Percentiles rank a stretch among this genome's conserved stretches.
Evolutionary conservation across 257 asterid species (phyloP).

Genomic region (Jasminum sambac): DNA sequence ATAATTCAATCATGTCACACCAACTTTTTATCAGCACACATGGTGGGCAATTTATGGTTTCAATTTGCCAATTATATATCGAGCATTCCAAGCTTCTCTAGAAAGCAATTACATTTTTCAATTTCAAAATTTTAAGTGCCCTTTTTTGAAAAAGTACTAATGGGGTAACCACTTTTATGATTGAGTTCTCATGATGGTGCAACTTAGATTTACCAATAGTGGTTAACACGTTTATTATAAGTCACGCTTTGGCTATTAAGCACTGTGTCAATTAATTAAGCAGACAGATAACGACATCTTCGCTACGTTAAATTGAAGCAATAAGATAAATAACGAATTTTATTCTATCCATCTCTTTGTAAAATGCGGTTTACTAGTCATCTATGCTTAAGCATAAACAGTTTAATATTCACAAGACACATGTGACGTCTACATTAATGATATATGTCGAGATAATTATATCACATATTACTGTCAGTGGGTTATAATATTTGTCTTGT

Average conservation of each 20-base stretch:
- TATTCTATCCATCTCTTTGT: background rate
- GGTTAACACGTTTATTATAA: background rate
- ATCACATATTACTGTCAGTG: no score
- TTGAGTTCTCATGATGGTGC: slow-evolving; percentile 22
- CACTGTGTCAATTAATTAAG: background rate
- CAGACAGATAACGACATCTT: background rate
- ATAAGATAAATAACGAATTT: background rate
- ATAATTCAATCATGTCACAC: slow-evolving; percentile 23
- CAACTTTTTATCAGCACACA: slow-evolving; percentile 38
- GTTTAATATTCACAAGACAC: no score
- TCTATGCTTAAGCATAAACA: no score
- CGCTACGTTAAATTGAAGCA: background rate
- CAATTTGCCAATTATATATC: slow-evolving; percentile 23
- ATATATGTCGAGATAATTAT: no score
- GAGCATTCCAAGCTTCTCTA: slow-evolving; percentile 2
- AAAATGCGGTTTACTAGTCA: no score
- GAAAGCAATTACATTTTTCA: slow-evolving; percentile 14
- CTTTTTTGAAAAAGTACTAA: slow-evolving; percentile 18
- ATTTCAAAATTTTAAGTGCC: slow-evolving; percentile 26
- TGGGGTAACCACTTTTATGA: slow-evolving; percentile 26
- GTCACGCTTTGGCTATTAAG: background rate
- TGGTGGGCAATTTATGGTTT: slow-evolving; percentile 32
- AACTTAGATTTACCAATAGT: slow-evolving; percentile 21
- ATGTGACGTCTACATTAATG: no score
- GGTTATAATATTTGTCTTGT: no score